Evolutionary conservation across 140 eudicot genomes (phyloP), one percentile per base, ranked within the genome.

Genomic region (Senecio squalidus): DNA sequence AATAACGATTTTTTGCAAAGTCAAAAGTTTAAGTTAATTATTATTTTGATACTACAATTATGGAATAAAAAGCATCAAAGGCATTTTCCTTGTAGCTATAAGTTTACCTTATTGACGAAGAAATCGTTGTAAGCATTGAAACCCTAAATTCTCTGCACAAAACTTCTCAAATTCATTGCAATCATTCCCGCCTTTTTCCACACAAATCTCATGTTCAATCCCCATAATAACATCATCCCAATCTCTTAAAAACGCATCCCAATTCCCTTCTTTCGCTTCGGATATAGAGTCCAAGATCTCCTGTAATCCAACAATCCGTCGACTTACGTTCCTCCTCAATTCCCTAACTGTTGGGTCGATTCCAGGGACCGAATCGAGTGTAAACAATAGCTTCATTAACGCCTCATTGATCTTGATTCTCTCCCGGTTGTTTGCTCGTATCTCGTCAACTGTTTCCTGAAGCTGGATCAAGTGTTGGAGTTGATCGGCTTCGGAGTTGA

Each of bases 331-430:
- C 80, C 95, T 72, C 81, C 96, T 68, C 75, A 81, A 55, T 50
- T 83, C 89, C 77, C 93, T 75, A 6, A 87, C 85, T 14, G 78
- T 74, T 23, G 84, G 86, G 38, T 84, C 86, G 43, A 78, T 16
- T 58, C 98, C 98, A n/a, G 89, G 94, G 8, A 92, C 85, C 1
- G 92, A 79, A 43, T 92, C 98, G 0, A 92, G 82, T 16, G 54
- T 64, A 7, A 92, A 62, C 4, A 92, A 5, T 67, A 81, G 25
- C 1, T 69, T 68, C 98, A 92, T 92, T 27, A 92, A 24, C 5
- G 84, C 84, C 64, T 92, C 96, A 30, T 87, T 87, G 15, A 87
- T 71, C 79, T 58, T 87, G 51, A 87, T 57, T 50, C 83, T 64
- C 34, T 87, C 95, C 14, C 59, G 78, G 9, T 73, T 70, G 72